A percentile compares a stretch with the other conserved stretches of the same genome.
phyloP scores from a whole-genome alignment of 2,329 filamentous ascomycete genomes.

The Aureobasidium musti region DNA sequence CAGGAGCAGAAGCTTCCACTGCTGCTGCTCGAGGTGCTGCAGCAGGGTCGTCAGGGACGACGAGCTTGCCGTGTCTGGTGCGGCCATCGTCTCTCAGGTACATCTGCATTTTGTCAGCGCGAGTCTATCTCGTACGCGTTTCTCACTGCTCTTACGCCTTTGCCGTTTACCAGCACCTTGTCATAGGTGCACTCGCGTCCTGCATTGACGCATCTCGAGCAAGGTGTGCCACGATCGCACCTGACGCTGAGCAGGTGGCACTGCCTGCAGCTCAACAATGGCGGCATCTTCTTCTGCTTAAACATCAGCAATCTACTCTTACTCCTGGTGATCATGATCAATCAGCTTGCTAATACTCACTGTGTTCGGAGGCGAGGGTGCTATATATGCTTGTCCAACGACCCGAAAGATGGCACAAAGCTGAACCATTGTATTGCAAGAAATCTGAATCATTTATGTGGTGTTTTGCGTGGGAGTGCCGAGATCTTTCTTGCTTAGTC shows the following conservation, averaged over 20 bases:
- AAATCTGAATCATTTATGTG: background rate
- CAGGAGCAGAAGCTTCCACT: background rate
- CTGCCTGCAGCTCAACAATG: background rate
- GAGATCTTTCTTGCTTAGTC: constrained; percentile 3
- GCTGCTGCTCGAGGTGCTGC: background rate
- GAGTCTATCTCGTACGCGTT: background rate
- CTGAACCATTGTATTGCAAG: background rate
- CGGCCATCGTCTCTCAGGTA: constrained; percentile 2
- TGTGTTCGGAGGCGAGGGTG: background rate
- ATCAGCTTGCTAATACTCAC: background rate
- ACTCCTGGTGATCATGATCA: constrained; percentile 5
- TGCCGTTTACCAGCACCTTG: background rate
- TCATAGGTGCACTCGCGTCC: background rate
- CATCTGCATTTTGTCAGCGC: background rate
- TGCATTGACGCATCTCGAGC: background rate
- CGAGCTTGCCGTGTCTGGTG: constrained; percentile 1
- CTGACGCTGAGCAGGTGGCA: background rate
- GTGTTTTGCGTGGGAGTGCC: background rate
- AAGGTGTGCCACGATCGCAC: background rate
- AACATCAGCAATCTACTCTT: background rate
- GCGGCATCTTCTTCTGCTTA: background rate
- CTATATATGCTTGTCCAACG: background rate
- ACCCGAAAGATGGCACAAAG: background rate
- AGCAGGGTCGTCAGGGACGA: background rate
- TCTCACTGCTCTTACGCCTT: background rate